Base-by-base conservation (phyloP, 2,329 filamentous ascomycete species). In the Fusarium torulosum region DNA sequence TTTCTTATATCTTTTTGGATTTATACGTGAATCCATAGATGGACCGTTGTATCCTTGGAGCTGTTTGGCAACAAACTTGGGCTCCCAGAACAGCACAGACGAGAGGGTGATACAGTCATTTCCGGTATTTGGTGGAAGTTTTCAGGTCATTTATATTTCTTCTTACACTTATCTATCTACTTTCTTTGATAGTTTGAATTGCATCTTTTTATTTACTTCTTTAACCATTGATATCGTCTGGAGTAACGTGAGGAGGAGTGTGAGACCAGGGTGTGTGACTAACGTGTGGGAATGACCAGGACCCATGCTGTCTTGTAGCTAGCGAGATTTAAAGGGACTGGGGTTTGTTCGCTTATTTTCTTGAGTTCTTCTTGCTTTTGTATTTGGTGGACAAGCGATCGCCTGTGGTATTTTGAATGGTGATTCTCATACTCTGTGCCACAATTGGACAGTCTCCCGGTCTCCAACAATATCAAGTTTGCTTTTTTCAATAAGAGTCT, bases 61-160 rank as follows among this genome's bases (percentile, higher is more conserved):
- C 49, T 55, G 43, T 69, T 71, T 51, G 60, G 58, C 63, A 37
- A 66, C 55, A 59, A 58, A 59, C 52, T 50, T 35, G 58, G 49
- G 53, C 65, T 66, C 49, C 55, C 59, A 58, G 63, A 68, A 59
- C 61, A 59, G 62, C 63, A 72, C 65, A 61, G 63, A 61, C 64
- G 67, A 71, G 66, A 65, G 55, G 57, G 54, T 60, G 63, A 67
- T 51, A 58, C 50, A 56, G 60, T 70, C 69, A 63, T 72, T 70
- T 67, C 53, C 55, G 57, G 58, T 55, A 43, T 21, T 59, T 19
- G 40, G 25, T n/a, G 33, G 37, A 54, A 20, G 33, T 43, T 54
- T 54, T 47, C 38, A 27, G 44, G 41, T 41, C 43, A 50, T 54
- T 57, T 53, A 40, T 17, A 33, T 37, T 47, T 61, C 45, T 47